Evolutionary conservation across 192 early-diverging fungal species (phyloP).

Genomic region (Linnemannia exigua): DNA sequence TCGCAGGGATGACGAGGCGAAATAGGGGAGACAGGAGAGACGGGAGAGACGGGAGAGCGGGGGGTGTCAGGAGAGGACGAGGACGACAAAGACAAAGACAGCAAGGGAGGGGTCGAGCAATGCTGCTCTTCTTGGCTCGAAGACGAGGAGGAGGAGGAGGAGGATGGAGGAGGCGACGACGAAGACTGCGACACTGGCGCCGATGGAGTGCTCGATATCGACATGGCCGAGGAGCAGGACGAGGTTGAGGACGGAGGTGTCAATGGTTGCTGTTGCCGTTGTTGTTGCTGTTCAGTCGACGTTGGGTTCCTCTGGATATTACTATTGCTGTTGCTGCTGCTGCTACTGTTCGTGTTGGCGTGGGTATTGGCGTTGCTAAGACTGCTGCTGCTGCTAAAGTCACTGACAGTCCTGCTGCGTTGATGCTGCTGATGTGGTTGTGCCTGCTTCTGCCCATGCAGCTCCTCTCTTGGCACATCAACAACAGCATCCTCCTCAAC

Average conservation of each 20-base stretch:
- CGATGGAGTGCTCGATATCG: neutral
- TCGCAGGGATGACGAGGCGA: neutral
- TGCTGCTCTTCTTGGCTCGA: neutral
- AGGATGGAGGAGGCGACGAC: neutral
- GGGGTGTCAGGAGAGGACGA: neutral
- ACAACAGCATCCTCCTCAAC: neutral
- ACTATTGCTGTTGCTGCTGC: neutral
- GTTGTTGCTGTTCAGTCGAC: neutral
- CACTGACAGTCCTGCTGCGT: neutral
- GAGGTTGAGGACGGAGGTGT: neutral
- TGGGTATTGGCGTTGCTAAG: neutral
- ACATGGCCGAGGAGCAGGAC: neutral
- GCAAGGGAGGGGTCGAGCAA: neutral
- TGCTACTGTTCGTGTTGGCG: neutral
- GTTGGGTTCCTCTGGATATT: neutral
- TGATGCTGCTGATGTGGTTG: neutral
- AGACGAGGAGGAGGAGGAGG: neutral
- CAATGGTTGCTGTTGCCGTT: neutral
- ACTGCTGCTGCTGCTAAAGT: neutral
- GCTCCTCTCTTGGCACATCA: neutral
- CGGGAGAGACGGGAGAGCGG: neutral
- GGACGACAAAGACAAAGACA: slow-evolving; percentile 13
- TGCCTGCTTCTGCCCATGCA: neutral
- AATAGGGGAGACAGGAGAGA: slow-evolving; percentile 1
- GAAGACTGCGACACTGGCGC: neutral